Evolutionary conservation across 2,329 filamentous ascomycete genomes (phyloP).

Genomic region (Ambrosiella cleistominuta): DNA sequence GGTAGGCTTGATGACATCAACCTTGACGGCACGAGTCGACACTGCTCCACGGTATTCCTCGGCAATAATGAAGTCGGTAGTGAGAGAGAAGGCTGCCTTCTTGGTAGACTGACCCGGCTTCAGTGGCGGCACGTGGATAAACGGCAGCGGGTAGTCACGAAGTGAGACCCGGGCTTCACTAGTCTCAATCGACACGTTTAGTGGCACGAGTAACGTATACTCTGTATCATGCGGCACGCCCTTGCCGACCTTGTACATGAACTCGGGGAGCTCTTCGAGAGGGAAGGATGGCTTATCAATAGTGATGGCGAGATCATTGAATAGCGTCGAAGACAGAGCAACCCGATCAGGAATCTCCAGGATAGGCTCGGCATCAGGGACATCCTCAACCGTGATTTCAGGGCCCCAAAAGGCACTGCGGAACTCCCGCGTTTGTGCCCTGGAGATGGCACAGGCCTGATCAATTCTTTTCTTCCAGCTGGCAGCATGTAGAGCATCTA

Average conservation of each 20-base stretch:
- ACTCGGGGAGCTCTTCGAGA: slow-evolving; percentile 61
- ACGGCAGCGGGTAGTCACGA: slow-evolving; percentile 81
- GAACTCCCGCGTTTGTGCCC: slow-evolving; percentile 58
- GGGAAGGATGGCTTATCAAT: slow-evolving; percentile 91
- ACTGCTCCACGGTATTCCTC: slow-evolving; percentile 75
- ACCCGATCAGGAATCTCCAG: slow-evolving; percentile 73
- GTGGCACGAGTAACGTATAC: slow-evolving; percentile 76
- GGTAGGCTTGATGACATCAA: slow-evolving; percentile 62
- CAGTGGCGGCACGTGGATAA: slow-evolving; percentile 76
- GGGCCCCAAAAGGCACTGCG: slow-evolving; percentile 66
- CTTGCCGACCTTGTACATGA: slow-evolving; percentile 81
- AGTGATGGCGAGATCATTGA: slow-evolving; percentile 69
- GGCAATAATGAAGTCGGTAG: slow-evolving; percentile 84
- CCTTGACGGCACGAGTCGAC: slow-evolving; percentile 61
- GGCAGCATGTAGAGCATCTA: slow-evolving; percentile 67
- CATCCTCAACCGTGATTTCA: slow-evolving; percentile 63
- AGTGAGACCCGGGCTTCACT: slow-evolving; percentile 74
- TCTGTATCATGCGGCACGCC: slow-evolving; percentile 85
- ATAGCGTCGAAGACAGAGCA: slow-evolving; percentile 59
- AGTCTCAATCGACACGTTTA: slow-evolving; percentile 79
- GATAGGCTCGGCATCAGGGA: slow-evolving; percentile 69
- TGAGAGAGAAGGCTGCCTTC: slow-evolving; percentile 64
- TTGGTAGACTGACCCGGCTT: slow-evolving; percentile 63
- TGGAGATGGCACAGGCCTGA: slow-evolving; percentile 49
- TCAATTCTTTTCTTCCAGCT: slow-evolving; percentile 91